These are phyloP conservation scores for Penicillium sp. DNA, from an alignment of 2,329 filamentous ascomycete species.

Conservation along the genomic window DNA sequence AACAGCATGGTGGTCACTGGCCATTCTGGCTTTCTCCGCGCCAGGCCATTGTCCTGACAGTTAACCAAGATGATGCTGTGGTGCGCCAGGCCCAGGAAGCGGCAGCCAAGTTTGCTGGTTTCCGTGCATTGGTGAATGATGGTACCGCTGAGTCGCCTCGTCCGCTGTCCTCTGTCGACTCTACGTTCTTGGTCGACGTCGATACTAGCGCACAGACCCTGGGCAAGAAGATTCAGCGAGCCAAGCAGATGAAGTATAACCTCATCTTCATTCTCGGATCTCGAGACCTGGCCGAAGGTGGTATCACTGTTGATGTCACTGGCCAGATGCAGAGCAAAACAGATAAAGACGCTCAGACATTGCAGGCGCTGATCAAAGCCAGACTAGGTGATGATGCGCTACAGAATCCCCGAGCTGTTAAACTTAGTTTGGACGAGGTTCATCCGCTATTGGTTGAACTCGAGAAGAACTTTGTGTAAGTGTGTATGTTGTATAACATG, in stretches of 20 bases:
- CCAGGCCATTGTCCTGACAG: slow-evolving; percentile 70
- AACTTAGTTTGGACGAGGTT: slow-evolving; percentile 37
- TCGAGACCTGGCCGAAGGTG: slow-evolving; percentile 58
- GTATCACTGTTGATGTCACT: slow-evolving; percentile 49
- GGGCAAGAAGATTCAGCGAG: slow-evolving; percentile 68
- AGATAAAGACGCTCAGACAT: slow-evolving; percentile 26
- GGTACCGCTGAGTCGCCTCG: slow-evolving; percentile 29
- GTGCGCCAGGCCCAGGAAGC: slow-evolving; percentile 50
- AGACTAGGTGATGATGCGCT: slow-evolving; percentile 29
- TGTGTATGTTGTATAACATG: neutral
- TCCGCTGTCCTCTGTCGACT: slow-evolving; percentile 50
- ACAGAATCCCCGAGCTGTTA: slow-evolving; percentile 36
- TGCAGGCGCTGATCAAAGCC: slow-evolving; percentile 28
- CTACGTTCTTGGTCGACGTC: slow-evolving; percentile 67
- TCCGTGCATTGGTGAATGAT: slow-evolving; percentile 30
- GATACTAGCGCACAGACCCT: slow-evolving; percentile 64
- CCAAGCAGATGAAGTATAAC: slow-evolving; percentile 69
- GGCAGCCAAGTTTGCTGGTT: slow-evolving; percentile 50
- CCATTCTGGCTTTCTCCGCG: slow-evolving; percentile 86
- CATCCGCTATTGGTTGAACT: slow-evolving; percentile 38
- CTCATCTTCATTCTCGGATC: slow-evolving; percentile 71
- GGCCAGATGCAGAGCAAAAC: slow-evolving; percentile 45
- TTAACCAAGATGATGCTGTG: slow-evolving; percentile 56
- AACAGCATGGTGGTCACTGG: slow-evolving; percentile 76
- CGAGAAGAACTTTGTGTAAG: slow-evolving; percentile 39